phyloP scores from a whole-genome alignment of 2,329 filamentous ascomycete species.

The Huntiella omanensis region DNA sequence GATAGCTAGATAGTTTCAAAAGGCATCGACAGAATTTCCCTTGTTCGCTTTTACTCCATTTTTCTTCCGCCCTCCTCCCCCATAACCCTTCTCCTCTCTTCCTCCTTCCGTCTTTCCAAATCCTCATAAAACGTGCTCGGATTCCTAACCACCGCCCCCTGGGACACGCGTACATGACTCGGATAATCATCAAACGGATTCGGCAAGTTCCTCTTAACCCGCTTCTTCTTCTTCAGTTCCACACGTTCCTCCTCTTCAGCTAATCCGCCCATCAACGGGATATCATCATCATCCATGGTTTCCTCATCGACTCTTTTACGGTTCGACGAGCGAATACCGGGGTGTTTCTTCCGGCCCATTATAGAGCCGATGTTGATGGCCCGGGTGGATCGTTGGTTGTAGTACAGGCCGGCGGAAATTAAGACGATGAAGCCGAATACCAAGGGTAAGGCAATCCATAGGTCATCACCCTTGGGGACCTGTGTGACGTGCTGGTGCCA shows the following conservation, averaged over 20 bases:
- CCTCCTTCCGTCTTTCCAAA: slow-evolving; percentile 3
- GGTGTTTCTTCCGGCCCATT: slow-evolving; percentile 20
- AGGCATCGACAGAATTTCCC: too few relatives aligned
- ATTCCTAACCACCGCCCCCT: slow-evolving; percentile 14
- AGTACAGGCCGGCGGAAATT: slow-evolving; percentile 32
- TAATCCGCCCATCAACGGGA: slow-evolving; percentile 18
- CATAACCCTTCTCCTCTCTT: neutral
- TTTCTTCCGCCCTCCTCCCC: neutral
- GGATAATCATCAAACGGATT: slow-evolving; percentile 11
- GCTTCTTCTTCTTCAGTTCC: slow-evolving; percentile 10
- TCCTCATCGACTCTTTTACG: slow-evolving; percentile 9
- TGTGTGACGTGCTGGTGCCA: slow-evolving; percentile 17
- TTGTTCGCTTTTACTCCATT: neutral
- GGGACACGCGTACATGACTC: slow-evolving; percentile 8
- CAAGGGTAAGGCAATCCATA: slow-evolving; percentile 34
- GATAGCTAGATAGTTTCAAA: too few relatives aligned
- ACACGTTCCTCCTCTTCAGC: neutral
- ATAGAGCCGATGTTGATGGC: slow-evolving; percentile 31
- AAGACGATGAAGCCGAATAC: slow-evolving; percentile 28
- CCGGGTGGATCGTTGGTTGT: slow-evolving; percentile 36
- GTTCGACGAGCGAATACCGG: slow-evolving; percentile 9
- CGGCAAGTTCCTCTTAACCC: slow-evolving; percentile 1
- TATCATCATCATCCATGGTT: slow-evolving; percentile 1
- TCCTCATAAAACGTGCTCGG: slow-evolving; percentile 4
- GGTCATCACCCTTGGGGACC: slow-evolving; percentile 21